phyloP scores from a whole-genome alignment of 2,329 filamentous ascomycete species.

The Epichloe coenophiala region DNA sequence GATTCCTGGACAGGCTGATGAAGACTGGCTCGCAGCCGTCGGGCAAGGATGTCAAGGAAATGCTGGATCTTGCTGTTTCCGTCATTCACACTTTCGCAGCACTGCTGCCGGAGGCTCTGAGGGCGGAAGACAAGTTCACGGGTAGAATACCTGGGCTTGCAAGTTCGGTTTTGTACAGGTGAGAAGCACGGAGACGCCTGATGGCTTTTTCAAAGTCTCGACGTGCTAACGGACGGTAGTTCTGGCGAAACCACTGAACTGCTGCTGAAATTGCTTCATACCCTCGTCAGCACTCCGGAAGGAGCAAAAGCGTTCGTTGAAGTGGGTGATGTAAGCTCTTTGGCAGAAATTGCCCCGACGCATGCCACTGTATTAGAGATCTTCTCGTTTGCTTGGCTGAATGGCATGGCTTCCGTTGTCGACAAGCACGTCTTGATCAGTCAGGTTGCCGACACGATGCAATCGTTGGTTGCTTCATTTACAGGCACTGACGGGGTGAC shows the following conservation, averaged over 20 bases:
- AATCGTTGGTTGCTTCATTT: slow-evolving; percentile 37
- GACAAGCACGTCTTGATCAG: slow-evolving; percentile 17
- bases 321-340: slow-evolving; percentile 36
- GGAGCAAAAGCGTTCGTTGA: slow-evolving; percentile 36
- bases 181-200: neutral
- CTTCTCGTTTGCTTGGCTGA: slow-evolving; percentile 43
- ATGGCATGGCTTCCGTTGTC: slow-evolving; percentile 22
- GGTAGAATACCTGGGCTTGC: slow-evolving; percentile 40
- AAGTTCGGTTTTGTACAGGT: slow-evolving; percentile 41
- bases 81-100: slow-evolving; percentile 49
- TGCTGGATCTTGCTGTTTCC: slow-evolving; percentile 49
- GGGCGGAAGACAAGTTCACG: slow-evolving; percentile 32
- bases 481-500: slow-evolving; percentile 47
- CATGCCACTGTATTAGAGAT: slow-evolving; percentile 41
- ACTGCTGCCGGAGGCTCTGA: slow-evolving; percentile 37
- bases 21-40: slow-evolving; percentile 33
- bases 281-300: slow-evolving; percentile 36
- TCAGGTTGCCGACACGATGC: slow-evolving; percentile 35
- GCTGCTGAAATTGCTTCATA: slow-evolving; percentile 43
- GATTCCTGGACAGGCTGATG: slow-evolving; percentile 51
- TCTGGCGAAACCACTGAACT: slow-evolving; percentile 36
- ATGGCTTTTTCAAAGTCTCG: too few species aligned
- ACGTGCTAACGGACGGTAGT: slow-evolving; percentile 10
- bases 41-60: slow-evolving; percentile 37
- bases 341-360: slow-evolving; percentile 43